Evolutionary conservation across 2,329 filamentous ascomycete species (phyloP).

Genomic region (Sclerotinia borealis): DNA sequence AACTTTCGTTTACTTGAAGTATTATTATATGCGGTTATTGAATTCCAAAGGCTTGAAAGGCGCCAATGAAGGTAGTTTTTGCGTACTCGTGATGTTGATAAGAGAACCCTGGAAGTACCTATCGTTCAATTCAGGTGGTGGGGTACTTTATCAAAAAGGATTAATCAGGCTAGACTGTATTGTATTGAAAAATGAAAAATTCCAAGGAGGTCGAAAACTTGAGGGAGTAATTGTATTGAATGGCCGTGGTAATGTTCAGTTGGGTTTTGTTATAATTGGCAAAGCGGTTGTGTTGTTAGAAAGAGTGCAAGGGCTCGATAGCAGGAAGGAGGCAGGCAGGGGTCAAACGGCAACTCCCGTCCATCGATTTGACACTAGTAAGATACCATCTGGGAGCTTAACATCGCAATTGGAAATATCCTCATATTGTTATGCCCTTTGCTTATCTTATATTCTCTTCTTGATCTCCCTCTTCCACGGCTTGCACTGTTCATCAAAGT

Average conservation of each 20-base stretch:
- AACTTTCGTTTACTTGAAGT: background rate
- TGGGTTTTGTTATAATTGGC: background rate
- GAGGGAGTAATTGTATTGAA: no score
- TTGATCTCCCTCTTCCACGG: background rate
- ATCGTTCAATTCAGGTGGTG: constrained; percentile 3
- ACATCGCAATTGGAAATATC: background rate
- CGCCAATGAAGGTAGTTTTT: background rate
- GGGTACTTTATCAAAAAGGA: background rate
- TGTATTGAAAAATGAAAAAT: no score
- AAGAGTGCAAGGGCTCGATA: no score
- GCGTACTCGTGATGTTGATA: constrained; percentile 8
- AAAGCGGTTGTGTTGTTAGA: background rate
- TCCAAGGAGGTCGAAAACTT: no score
- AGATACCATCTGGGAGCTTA: background rate
- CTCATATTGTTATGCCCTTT: background rate
- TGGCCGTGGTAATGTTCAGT: background rate
- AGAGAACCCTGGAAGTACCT: constrained; percentile 5
- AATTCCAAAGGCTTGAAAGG: background rate
- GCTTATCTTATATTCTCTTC: background rate
- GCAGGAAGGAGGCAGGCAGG: no score
- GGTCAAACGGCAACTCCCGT: constrained; percentile 9
- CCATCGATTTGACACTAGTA: background rate
- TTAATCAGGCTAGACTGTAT: background rate
- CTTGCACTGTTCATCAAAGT: background rate
- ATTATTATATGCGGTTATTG: background rate